Conservation (phyloP, 805 yeast genomes). For the Yamadazyma laniorum region DNA sequence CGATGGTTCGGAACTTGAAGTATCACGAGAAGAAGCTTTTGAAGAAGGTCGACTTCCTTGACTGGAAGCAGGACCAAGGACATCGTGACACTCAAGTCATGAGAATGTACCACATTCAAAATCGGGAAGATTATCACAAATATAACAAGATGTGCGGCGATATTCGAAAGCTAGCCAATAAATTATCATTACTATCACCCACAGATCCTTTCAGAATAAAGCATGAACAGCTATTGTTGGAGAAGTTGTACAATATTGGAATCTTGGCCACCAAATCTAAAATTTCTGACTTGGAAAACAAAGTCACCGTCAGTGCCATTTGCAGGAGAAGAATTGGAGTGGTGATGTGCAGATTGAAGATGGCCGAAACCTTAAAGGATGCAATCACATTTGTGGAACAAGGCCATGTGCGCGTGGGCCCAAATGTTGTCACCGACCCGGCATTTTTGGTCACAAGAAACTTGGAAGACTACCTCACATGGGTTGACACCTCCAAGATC, state of each 20-base stretch:
- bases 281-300: slow-evolving; percentile 87
- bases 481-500: slow-evolving; percentile 97
- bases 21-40: slow-evolving; percentile 94
- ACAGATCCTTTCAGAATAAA: slow-evolving; percentile 82
- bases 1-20: slow-evolving; percentile 83
- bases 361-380: slow-evolving; percentile 87
- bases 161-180: slow-evolving; percentile 81
- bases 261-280: slow-evolving; percentile 83
- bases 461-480: slow-evolving; percentile 94
- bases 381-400: slow-evolving; percentile 93
- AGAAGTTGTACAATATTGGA: slow-evolving; percentile 87
- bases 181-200: slow-evolving; percentile 79
- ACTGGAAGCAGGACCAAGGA: slow-evolving; percentile 95
- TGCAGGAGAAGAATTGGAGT: slow-evolving; percentile 93
- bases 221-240: slow-evolving; percentile 85
- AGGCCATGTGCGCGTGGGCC: slow-evolving; percentile 97
- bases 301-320: slow-evolving; percentile 85
- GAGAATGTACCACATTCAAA: slow-evolving; percentile 90
- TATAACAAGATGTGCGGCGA: slow-evolving; percentile 93
- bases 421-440: slow-evolving; percentile 92
- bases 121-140: slow-evolving; percentile 93
- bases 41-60: slow-evolving; percentile 92
- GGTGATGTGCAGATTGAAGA: slow-evolving; percentile 88
- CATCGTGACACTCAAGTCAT: slow-evolving; percentile 97
- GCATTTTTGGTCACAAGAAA: slow-evolving; percentile 90